phyloP scores from a whole-genome alignment of 2,329 filamentous ascomycete species.

The Chrysoporthe puriensis region DNA sequence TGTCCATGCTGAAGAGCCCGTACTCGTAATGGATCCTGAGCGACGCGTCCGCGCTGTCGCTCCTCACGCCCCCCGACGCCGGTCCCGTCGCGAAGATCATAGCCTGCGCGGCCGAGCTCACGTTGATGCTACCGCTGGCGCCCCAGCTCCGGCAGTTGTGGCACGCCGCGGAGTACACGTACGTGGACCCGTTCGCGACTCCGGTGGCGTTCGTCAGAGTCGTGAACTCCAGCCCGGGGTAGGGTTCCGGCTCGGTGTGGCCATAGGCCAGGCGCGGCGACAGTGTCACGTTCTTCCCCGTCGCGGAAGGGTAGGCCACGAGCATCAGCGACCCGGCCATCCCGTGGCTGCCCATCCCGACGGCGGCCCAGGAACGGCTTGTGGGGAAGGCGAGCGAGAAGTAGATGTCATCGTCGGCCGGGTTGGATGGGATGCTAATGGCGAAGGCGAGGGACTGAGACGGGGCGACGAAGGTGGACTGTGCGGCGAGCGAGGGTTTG shows the following conservation, averaged over 20 bases:
- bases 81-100: slow-evolving; percentile 63
- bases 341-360: slow-evolving; percentile 57
- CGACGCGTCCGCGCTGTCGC: slow-evolving; percentile 46
- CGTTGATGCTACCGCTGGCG: slow-evolving; percentile 49
- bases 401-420: slow-evolving; percentile 52
- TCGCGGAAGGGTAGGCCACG: slow-evolving; percentile 55
- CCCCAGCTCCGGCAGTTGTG: slow-evolving; percentile 57
- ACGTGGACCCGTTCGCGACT: slow-evolving; percentile 48
- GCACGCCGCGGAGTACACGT: slow-evolving; percentile 57
- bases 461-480: slow-evolving; percentile 45
- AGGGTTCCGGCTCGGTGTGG: slow-evolving; percentile 56
- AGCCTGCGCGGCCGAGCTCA: slow-evolving; percentile 48
- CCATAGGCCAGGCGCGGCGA: slow-evolving; percentile 56
- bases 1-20: slow-evolving; percentile 60
- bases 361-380: slow-evolving; percentile 53
- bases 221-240: slow-evolving; percentile 47
- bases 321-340: slow-evolving; percentile 59
- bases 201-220: slow-evolving; percentile 50
- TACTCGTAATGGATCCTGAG: slow-evolving; percentile 58
- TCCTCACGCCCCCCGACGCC: slow-evolving; percentile 43
- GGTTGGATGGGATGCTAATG: slow-evolving; percentile 52
- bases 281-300: slow-evolving; percentile 56
- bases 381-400: slow-evolving; percentile 56
- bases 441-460: slow-evolving; percentile 52
- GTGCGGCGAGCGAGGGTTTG: slow-evolving; percentile 16